phyloP scores from a whole-genome alignment of 148 eudicot species.

The Persicaria tinctoria region DNA sequence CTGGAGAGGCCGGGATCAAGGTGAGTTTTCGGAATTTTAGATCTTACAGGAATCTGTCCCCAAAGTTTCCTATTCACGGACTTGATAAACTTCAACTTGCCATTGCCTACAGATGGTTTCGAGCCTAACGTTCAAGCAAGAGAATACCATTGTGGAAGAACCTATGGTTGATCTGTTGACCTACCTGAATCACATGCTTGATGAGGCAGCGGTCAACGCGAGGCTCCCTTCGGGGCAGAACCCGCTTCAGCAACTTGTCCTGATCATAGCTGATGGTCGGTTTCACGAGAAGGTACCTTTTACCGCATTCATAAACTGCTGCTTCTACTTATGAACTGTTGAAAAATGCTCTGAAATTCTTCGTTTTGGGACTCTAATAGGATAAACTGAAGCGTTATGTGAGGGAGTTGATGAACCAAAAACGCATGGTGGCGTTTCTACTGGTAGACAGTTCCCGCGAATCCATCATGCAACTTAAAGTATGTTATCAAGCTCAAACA shows the following conservation, averaged over 20 bases:
- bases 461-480: constrained; percentile 64
- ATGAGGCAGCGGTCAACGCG: constrained; percentile 61
- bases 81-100: neutral
- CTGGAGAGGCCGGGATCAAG: constrained; percentile 83
- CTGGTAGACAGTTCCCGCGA: constrained; percentile 66
- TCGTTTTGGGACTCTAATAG: constrained; percentile 15
- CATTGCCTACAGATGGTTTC: constrained; percentile 65
- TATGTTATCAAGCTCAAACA: constrained; percentile 20
- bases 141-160: constrained; percentile 60
- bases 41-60: neutral
- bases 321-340: too few species aligned
- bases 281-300: constrained; percentile 58
- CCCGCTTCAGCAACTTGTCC: constrained; percentile 86
- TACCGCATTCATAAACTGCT: neutral
- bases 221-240: constrained; percentile 83
- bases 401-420: constrained; percentile 65
- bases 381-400: constrained; percentile 64
- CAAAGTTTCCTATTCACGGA: neutral
- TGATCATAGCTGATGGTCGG: constrained; percentile 89
- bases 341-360: neutral
- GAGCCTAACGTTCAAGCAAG: constrained; percentile 86
- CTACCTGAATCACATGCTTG: constrained; percentile 66
- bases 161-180: constrained; percentile 79
- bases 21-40: constrained; percentile 29
- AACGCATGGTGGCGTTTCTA: constrained; percentile 84